These are phyloP conservation scores for Sporothrix protearum DNA, from an alignment of 2,329 filamentous ascomycete genomes.

Conservation along the genomic window DNA sequence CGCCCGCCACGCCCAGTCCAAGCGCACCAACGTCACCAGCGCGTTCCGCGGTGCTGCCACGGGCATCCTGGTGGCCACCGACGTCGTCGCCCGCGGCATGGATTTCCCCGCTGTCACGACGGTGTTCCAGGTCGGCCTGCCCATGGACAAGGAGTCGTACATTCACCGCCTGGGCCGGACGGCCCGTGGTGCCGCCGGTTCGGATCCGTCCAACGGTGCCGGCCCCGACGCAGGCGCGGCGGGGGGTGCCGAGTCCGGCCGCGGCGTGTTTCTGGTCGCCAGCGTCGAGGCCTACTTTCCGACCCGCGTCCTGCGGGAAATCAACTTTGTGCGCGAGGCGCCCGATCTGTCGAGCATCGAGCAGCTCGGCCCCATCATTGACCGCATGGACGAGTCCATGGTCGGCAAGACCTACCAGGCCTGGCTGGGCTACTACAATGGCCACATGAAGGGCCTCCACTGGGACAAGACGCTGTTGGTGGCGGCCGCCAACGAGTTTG, in stretches of 20 bases:
- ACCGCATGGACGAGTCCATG: conserved; percentile 43
- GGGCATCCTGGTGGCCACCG: conserved; percentile 62
- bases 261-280: conserved; percentile 58
- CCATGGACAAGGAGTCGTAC: conserved; percentile 59
- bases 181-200: conserved; percentile 60
- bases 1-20: conserved; percentile 49
- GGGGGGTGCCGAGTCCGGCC: conserved; percentile 44
- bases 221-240: conserved; percentile 56
- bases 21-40: conserved; percentile 58
- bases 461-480: conserved; percentile 48
- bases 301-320: conserved; percentile 49
- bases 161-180: conserved; percentile 66
- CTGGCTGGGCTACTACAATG: conserved; percentile 57
- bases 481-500: conserved; percentile 49
- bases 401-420: conserved; percentile 53
- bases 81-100: conserved; percentile 69
- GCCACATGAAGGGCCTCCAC: conserved; percentile 43
- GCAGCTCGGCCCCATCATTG: conserved; percentile 42
- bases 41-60: conserved; percentile 50
- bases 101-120: conserved; percentile 68
- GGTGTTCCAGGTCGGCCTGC: conserved; percentile 61
- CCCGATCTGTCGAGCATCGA: conserved; percentile 44
- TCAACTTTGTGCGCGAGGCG: conserved; percentile 48
- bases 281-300: conserved; percentile 51
- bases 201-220: conserved; percentile 48